Conservation (phyloP, 1,284 basidiomycete species). For the Phellopilus nigrolimitatus region DNA sequence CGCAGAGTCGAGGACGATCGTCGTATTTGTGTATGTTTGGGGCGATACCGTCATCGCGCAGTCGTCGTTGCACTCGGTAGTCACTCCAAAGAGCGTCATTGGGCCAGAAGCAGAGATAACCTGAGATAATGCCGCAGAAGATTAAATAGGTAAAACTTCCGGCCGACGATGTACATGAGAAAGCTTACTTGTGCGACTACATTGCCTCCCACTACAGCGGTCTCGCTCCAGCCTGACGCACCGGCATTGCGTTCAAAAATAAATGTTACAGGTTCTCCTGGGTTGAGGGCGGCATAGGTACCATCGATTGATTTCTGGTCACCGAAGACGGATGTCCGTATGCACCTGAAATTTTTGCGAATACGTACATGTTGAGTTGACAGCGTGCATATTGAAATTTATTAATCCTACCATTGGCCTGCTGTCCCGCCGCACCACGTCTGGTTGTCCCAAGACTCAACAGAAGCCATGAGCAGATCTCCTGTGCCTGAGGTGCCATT, state of each 20-base stretch:
- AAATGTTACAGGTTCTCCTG: conserved; percentile 12
- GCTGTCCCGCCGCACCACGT: conserved; percentile 13
- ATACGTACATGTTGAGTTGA: no score
- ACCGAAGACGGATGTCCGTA: conserved; percentile 14
- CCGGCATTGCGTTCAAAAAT: conserved; percentile 14
- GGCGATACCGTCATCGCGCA: conserved; percentile 13
- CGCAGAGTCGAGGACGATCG: conserved; percentile 14
- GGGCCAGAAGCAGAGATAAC: conserved; percentile 15
- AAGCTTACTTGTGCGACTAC: conserved; percentile 16
- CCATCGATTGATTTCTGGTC: conserved; percentile 5
- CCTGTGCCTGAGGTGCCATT: conserved; percentile 12
- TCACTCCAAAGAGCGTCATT: conserved; percentile 20
- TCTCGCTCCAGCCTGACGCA: conserved; percentile 15
- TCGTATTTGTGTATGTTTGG: conserved; percentile 20
- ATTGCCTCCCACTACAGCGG: conserved; percentile 5
- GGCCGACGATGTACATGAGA: no score
- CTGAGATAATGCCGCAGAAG: conserved; percentile 7
- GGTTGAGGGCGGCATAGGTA: conserved; percentile 7
- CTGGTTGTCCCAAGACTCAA: conserved; percentile 16
- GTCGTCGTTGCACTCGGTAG: conserved; percentile 17
- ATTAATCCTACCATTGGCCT: conserved; percentile 15
- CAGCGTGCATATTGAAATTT: no score
- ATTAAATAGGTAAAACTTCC: no score
- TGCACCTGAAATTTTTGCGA: no score
- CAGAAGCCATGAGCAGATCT: conserved; percentile 11